Percentiles rank a stretch among this genome's conserved stretches.
These are phyloP conservation scores for Dendrocalamus latiflorus DNA, from an alignment of 202 grass and related monocot species.

Conservation along the genomic window DNA sequence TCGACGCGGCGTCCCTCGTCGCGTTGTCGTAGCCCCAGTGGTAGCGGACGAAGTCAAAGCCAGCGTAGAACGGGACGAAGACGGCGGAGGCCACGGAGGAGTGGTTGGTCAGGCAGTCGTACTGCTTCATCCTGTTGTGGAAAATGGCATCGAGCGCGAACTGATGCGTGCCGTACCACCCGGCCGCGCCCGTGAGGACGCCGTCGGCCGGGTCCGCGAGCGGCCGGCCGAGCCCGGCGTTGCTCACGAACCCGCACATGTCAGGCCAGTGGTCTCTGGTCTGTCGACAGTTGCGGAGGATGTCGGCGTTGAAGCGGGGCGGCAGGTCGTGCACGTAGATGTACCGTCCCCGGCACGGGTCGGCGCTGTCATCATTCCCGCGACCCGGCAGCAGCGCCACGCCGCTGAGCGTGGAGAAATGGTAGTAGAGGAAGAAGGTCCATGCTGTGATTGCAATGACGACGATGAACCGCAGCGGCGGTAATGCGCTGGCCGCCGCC, in stretches of 20 bases:
- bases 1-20: slow-evolving; percentile 46
- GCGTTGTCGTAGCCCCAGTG: slow-evolving; percentile 66
- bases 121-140: slow-evolving; percentile 68
- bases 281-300: slow-evolving; percentile 54
- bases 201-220: slow-evolving; percentile 30
- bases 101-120: slow-evolving; percentile 58
- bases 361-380: not conserved
- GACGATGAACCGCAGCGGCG: slow-evolving; percentile 35
- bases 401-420: slow-evolving; percentile 37
- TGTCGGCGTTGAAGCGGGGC: slow-evolving; percentile 57
- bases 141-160: slow-evolving; percentile 65
- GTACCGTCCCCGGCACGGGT: slow-evolving; percentile 56
- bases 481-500: not conserved
- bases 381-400: not conserved
- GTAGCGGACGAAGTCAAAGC: slow-evolving; percentile 61
- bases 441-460: slow-evolving; percentile 35
- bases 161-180: slow-evolving; percentile 68
- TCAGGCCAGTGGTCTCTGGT: slow-evolving; percentile 45
- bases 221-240: slow-evolving; percentile 52
- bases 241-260: slow-evolving; percentile 62
- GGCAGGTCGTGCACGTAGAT: slow-evolving; percentile 66
- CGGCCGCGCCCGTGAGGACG: slow-evolving; percentile 38
- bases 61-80: slow-evolving; percentile 73
- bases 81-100: slow-evolving; percentile 46
- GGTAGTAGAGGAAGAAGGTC: slow-evolving; percentile 53